Evolutionary conservation across 225 moss, liverwort and hornwort genomes (phyloP), one percentile per base, ranked within the genome.

Genomic region (Polytrichum commune): DNA sequence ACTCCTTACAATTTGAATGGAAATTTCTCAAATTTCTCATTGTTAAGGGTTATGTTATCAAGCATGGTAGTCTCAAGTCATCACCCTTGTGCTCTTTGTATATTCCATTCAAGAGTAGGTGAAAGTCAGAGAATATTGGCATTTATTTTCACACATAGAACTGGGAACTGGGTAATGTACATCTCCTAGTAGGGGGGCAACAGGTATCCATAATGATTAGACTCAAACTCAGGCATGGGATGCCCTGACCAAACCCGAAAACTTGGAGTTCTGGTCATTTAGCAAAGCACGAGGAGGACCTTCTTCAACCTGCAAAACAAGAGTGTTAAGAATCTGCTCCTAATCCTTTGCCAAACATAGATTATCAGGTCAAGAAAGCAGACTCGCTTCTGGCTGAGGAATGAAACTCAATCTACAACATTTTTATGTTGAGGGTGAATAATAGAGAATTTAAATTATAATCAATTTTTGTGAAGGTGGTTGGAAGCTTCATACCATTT

Each of bases 271-370:
- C 26, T 58, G 71, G 70, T 85, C 73, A 7, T 69, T 76, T 7
- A 85, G 74, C 9, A 89, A 72, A 55, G 64, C 70, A 55, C 72
- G 69, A 63, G 89, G 89, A 56, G 80, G 60, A 38, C 89, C 89
- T 54, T 81, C 83, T 75, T 89, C 89, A 18, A 85, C 73, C 85
- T 85, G 75, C 72, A 73, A 6, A 4, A 62, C 32, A 54, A 46
- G 46, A 46, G 46, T 46, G 13, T 46, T 13, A 46, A 46, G 16
- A 46, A 46, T 46, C 3, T 46, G 46, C 13, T 18, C 16, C 46
- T 28, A 67, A 70, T 26, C 70, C 18, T 5, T 32, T 19, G 20
- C 46, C 46, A 46, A 46, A 13, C 46, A 38, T 5, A 22, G 27
- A 60, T 4, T 61, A 53, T 27, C 2, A 28, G 19, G 54, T 5